Evolutionary conservation across 2,329 filamentous ascomycete genomes (phyloP).

Genomic region (Fusarium napiforme): DNA sequence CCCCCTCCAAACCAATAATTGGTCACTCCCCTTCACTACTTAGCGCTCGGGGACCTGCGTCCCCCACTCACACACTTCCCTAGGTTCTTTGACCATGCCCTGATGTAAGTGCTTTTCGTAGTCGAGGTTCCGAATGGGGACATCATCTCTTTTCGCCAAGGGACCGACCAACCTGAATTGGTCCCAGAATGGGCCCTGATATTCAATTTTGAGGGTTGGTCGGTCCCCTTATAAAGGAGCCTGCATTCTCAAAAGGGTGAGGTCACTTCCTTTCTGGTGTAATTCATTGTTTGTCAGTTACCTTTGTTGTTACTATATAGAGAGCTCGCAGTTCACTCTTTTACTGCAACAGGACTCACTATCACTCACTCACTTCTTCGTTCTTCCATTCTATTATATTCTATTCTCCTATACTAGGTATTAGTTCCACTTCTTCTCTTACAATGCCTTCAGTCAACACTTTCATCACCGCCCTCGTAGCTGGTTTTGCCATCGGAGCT

Average conservation of each 20-base stretch:
- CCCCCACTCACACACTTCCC: slow-evolving; percentile 15
- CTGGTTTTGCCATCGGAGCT: slow-evolving; percentile 20
- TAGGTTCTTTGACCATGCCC: neutral
- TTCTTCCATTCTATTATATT: neutral
- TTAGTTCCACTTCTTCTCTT: neutral
- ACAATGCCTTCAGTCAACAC: slow-evolving; percentile 27
- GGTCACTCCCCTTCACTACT: slow-evolving; percentile 14
- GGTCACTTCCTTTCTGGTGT: neutral
- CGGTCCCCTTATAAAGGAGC: slow-evolving; percentile 35
- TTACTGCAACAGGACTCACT: slow-evolving; percentile 11
- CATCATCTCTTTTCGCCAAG: slow-evolving; percentile 28
- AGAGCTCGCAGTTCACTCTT: slow-evolving; percentile 31
- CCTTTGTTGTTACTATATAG: slow-evolving; percentile 26
- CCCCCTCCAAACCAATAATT: slow-evolving; percentile 24
- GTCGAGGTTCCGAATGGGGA: slow-evolving; percentile 8
- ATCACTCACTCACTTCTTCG: neutral
- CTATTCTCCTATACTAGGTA: neutral
- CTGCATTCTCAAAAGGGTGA: slow-evolving; percentile 9
- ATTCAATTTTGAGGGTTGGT: slow-evolving; percentile 34
- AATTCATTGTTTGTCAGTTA: slow-evolving; percentile 4
- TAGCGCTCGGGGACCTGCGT: slow-evolving; percentile 25
- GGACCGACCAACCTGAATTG: slow-evolving; percentile 5
- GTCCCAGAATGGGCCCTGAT: slow-evolving; percentile 13
- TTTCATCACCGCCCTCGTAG: slow-evolving; percentile 28
- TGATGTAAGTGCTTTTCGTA: slow-evolving; percentile 17